Conservation (phyloP, 2,329 filamentous ascomycete genomes). For the Ophiosphaerella narmari region DNA sequence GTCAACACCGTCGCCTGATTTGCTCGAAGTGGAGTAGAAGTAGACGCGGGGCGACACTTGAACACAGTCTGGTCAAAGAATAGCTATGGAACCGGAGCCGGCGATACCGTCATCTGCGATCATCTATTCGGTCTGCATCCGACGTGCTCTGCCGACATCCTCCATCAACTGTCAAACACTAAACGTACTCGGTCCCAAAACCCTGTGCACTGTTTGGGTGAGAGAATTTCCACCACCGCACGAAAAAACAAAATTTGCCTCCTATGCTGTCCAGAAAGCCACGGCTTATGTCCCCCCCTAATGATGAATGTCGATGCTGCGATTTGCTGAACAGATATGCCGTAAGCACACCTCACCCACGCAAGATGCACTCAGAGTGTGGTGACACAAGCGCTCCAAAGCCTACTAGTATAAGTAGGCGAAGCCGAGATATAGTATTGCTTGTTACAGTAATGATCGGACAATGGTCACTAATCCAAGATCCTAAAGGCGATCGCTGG, state of each 20-base stretch:
- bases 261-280: no score
- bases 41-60: slow-evolving; percentile 2
- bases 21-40: slow-evolving; percentile 13
- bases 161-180: background rate
- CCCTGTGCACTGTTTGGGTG: no score
- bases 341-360: slow-evolving; percentile 2
- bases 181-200: background rate
- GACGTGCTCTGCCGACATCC: background rate
- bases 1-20: slow-evolving; percentile 9
- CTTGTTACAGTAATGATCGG: slow-evolving; percentile 4
- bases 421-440: slow-evolving; percentile 2
- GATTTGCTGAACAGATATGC: slow-evolving; percentile 4
- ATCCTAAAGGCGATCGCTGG: slow-evolving; percentile 3
- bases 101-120: slow-evolving; percentile 5
- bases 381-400: slow-evolving; percentile 1
- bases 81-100: slow-evolving; percentile 12
- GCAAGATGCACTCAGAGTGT: slow-evolving; percentile 2
- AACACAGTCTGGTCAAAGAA: slow-evolving; percentile 6
- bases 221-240: no score
- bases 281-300: background rate
- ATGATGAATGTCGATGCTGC: slow-evolving; percentile 6
- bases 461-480: background rate
- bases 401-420: slow-evolving; percentile 1
- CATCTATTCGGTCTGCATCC: slow-evolving; percentile 2
- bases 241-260: no score